Percentiles rank a stretch among this genome's conserved stretches.
Conservation (phyloP, 2,329 filamentous ascomycete genomes). For the Clonostachys rhizophaga region DNA sequence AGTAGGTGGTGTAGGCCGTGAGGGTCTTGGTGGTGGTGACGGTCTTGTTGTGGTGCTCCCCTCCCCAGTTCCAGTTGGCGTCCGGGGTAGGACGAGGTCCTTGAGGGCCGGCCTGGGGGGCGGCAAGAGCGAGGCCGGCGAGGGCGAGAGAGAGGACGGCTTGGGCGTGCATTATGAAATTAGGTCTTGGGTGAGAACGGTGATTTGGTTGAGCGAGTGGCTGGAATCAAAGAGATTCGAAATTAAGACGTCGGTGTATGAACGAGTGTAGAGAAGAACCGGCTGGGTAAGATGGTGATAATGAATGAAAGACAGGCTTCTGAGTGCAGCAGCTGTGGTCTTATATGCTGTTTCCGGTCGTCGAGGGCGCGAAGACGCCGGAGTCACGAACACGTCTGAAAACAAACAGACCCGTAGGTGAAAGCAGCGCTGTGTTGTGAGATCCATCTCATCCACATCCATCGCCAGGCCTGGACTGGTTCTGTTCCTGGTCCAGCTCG, state of each 20-base stretch:
- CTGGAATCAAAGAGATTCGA: conserved; percentile 2
- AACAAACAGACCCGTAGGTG: too few species aligned
- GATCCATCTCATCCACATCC: too few species aligned
- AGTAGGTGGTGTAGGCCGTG: conserved; percentile 30
- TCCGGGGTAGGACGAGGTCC: background rate
- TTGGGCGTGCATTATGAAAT: conserved; percentile 15
- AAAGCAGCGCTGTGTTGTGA: too few species aligned
- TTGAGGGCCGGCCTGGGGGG: background rate
- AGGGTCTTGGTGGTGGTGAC: conserved; percentile 25
- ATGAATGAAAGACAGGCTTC: background rate
- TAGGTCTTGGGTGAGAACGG: background rate
- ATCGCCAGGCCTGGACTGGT: too few species aligned
- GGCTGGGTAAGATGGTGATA: background rate
- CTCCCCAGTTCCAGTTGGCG: background rate
- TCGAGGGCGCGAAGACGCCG: too few species aligned
- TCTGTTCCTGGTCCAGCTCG: too few species aligned
- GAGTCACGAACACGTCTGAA: too few species aligned
- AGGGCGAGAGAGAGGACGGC: conserved; percentile 13
- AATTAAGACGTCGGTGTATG: conserved; percentile 5
- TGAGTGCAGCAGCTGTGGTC: background rate
- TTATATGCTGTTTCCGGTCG: background rate
- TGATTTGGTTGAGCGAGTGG: conserved; percentile 11
- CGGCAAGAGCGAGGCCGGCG: conserved; percentile 9
- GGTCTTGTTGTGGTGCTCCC: background rate
- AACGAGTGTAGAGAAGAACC: background rate